Evolutionary conservation across 2,329 filamentous ascomycete genomes (phyloP).

Genomic region (Pyricularia pennisetigena): DNA sequence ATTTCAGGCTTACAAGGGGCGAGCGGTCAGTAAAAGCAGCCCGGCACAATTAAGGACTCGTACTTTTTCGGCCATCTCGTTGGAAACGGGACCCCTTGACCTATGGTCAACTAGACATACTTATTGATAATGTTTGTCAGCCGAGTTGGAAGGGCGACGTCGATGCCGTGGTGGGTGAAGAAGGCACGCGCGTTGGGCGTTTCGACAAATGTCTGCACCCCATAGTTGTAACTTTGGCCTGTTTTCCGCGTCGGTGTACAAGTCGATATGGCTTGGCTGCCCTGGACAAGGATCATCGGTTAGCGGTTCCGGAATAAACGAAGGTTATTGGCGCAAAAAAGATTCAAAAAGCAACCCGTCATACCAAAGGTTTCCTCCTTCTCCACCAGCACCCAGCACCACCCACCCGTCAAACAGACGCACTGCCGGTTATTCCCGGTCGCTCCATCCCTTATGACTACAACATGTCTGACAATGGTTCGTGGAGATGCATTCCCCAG

Average conservation of each 20-base stretch:
- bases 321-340: not conserved
- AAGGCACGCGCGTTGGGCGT: conserved; percentile 28
- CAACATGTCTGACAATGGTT: conserved; percentile 19
- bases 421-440: conserved; percentile 26
- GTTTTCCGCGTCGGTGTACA: conserved; percentile 32
- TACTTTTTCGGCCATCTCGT: conserved; percentile 14
- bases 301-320: not conserved
- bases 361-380: conserved; percentile 22
- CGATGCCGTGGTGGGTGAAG: conserved; percentile 32
- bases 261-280: conserved; percentile 42
- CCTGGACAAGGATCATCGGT: conserved; percentile 18
- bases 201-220: conserved; percentile 26
- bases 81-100: conserved; percentile 10
- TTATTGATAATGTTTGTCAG: conserved; percentile 12
- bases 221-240: conserved; percentile 21
- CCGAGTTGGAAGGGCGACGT: conserved; percentile 14
- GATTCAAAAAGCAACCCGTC: conserved; percentile 4
- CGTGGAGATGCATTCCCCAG: not conserved
- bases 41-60: conserved; percentile 8
- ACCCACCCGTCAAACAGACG: conserved; percentile 23
- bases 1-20: conserved; percentile 16
- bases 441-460: conserved; percentile 25
- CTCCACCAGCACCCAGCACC: too few species aligned
- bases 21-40: conserved; percentile 6
- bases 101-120: conserved; percentile 22